Percentiles rank a stretch among this genome's conserved stretches.
Conservation (phyloP, 1,284 basidiomycete genomes). For the Moesziomyces sp. region DNA sequence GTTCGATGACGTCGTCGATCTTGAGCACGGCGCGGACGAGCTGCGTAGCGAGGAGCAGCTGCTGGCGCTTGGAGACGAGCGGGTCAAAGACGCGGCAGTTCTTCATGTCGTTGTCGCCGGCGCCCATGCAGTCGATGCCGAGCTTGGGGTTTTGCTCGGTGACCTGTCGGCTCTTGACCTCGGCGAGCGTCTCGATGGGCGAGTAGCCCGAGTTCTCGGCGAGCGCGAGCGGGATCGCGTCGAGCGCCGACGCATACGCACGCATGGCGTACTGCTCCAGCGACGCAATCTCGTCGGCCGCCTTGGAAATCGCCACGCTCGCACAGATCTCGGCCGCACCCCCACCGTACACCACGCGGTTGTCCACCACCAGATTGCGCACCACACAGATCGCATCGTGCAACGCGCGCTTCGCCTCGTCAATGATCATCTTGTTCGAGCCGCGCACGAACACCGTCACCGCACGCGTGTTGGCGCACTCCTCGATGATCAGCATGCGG, state of each 20-base stretch:
- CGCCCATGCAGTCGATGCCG: slow-evolving; percentile 91
- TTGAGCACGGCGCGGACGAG: slow-evolving; percentile 71
- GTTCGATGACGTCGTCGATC: slow-evolving; percentile 67
- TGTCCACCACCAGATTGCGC: slow-evolving; percentile 92
- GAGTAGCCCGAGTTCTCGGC: slow-evolving; percentile 97
- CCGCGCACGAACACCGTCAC: slow-evolving; percentile 98
- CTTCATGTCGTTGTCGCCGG: slow-evolving; percentile 86
- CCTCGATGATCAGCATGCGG: slow-evolving; percentile 99
- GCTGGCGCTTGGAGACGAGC: slow-evolving; percentile 95
- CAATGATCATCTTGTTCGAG: slow-evolving; percentile 96
- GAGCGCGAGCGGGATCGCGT: slow-evolving; percentile 90
- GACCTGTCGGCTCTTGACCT: slow-evolving; percentile 92
- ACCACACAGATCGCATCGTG: slow-evolving; percentile 98
- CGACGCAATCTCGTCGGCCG: slow-evolving; percentile 92
- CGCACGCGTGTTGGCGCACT: slow-evolving; percentile 94
- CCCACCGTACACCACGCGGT: slow-evolving; percentile 96
- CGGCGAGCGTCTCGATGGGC: slow-evolving; percentile 94
- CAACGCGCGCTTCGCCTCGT: slow-evolving; percentile 95
- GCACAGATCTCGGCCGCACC: slow-evolving; percentile 97
- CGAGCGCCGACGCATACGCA: slow-evolving; percentile 92
- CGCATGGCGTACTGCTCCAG: slow-evolving; percentile 99
- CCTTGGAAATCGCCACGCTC: slow-evolving; percentile 89
- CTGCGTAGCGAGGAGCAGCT: slow-evolving; percentile 96
- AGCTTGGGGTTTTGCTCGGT: slow-evolving; percentile 84
- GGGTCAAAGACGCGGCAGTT: slow-evolving; percentile 97